Conservation (phyloP, 805 yeast species). For the Helenozyma baotianmanensis region DNA sequence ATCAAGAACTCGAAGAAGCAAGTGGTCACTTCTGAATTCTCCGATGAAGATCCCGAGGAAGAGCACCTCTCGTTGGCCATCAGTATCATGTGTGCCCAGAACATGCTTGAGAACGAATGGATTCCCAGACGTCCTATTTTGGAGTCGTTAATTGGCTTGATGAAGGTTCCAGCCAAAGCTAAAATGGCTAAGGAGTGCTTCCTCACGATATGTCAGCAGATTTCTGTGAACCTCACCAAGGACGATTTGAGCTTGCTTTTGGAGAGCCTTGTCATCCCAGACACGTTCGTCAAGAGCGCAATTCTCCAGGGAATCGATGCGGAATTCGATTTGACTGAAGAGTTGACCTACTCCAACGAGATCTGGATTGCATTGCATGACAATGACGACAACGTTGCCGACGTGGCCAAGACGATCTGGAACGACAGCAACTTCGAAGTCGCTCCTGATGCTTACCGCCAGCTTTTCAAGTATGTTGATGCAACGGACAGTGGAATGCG, state of each 20-base stretch:
- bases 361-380: conserved; percentile 78
- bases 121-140: conserved; percentile 70
- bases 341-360: conserved; percentile 53
- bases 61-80: conserved; percentile 76
- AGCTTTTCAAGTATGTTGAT: conserved; percentile 48
- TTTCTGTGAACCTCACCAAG: conserved; percentile 55
- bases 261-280: conserved; percentile 53
- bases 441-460: conserved; percentile 38
- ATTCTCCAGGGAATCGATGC: conserved; percentile 81
- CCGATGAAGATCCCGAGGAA: conserved; percentile 83
- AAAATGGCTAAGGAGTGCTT: conserved; percentile 82
- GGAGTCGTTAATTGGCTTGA: conserved; percentile 55
- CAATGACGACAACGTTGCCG: conserved; percentile 56
- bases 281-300: conserved; percentile 69
- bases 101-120: conserved; percentile 56
- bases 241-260: conserved; percentile 59
- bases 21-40: conserved; percentile 58
- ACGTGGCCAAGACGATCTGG: conserved; percentile 80
- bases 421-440: conserved; percentile 62
- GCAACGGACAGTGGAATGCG: conserved; percentile 64
- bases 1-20: conserved; percentile 48
- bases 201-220: conserved; percentile 68
- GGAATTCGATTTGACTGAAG: conserved; percentile 62
- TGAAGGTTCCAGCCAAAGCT: conserved; percentile 72
- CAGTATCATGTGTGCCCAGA: conserved; percentile 67